Evolutionary conservation across 148 eudicot species (phyloP).

Genomic region (Gaultheria prostrata): DNA sequence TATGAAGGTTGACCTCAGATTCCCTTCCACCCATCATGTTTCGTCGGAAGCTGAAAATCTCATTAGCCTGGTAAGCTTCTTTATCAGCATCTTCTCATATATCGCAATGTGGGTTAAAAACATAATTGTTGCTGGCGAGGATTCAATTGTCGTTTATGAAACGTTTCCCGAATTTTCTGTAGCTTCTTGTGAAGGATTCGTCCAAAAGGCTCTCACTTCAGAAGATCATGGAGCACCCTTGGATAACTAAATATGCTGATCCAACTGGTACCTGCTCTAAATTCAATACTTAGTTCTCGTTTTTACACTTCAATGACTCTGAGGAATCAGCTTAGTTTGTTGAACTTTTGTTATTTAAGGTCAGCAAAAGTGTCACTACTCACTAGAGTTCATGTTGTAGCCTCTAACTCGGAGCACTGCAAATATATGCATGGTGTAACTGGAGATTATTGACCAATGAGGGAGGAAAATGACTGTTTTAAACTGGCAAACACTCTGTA

Average conservation of each 20-base stretch:
- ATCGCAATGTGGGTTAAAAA: neutral
- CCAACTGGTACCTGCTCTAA: conserved; percentile 41
- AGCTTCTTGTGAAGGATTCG: conserved; percentile 89
- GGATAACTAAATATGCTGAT: conserved; percentile 66
- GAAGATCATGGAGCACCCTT: conserved; percentile 75
- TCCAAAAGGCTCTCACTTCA: conserved; percentile 76
- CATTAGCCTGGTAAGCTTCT: conserved; percentile 53
- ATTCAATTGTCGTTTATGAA: neutral
- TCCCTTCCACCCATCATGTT: conserved; percentile 58
- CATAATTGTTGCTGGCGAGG: neutral
- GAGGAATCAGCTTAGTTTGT: conserved; percentile 1
- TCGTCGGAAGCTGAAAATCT: conserved; percentile 73
- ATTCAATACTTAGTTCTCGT: conserved; percentile 10
- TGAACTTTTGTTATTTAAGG: neutral
- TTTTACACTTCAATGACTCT: neutral
- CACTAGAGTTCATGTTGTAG: neutral
- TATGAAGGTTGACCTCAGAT: conserved; percentile 68
- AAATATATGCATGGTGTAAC: neutral
- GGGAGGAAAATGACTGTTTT: neutral
- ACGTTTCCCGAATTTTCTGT: conserved; percentile 25
- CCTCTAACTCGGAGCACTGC: neutral
- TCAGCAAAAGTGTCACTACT: neutral
- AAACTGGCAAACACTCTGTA: neutral
- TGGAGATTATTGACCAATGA: neutral
- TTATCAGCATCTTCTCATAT: neutral